Conservation (phyloP, 768 basidiomycete genomes). For the Austroboletus eburneus region DNA sequence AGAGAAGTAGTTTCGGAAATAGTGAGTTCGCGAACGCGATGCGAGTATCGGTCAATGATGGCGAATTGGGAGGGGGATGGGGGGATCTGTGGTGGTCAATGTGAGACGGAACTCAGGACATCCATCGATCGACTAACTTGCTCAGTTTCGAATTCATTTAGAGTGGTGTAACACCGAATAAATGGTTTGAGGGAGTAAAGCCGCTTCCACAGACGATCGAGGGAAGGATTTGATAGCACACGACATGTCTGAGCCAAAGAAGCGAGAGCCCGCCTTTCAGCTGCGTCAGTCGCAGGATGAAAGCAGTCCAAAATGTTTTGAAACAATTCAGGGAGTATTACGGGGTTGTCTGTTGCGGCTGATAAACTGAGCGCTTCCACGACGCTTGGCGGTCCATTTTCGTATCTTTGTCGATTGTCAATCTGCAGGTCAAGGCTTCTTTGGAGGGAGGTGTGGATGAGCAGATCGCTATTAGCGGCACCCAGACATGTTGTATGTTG, state of each 20-base stretch:
- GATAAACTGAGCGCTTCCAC: not conserved
- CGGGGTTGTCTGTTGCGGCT: not conserved
- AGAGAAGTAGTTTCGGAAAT: not conserved
- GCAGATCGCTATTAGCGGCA: not conserved
- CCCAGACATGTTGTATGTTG: not conserved
- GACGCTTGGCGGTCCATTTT: not conserved
- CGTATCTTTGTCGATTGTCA: not conserved
- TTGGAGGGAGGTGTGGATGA: no score
- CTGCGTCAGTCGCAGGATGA: not conserved
- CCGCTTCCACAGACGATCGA: conserved; percentile 10
- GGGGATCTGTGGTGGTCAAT: not conserved
- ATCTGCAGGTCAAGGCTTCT: no score
- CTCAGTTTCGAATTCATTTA: not conserved
- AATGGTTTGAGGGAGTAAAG: conserved; percentile 10
- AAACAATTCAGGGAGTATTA: conserved; percentile 9
- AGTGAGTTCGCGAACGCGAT: conserved; percentile 5
- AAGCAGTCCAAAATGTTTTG: conserved; percentile 3
- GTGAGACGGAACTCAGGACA: not conserved
- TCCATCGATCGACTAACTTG: not conserved
- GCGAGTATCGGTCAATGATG: conserved; percentile 4
- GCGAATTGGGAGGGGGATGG: conserved; percentile 5
- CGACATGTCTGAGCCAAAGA: conserved; percentile 10
- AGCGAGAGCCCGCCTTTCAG: not conserved
- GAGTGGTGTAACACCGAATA: conserved; percentile 6
- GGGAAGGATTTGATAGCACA: conserved; percentile 6